These are phyloP conservation scores for Berberis thunbergii DNA, from an alignment of 164 flowering plant species.

Conservation along the genomic window DNA sequence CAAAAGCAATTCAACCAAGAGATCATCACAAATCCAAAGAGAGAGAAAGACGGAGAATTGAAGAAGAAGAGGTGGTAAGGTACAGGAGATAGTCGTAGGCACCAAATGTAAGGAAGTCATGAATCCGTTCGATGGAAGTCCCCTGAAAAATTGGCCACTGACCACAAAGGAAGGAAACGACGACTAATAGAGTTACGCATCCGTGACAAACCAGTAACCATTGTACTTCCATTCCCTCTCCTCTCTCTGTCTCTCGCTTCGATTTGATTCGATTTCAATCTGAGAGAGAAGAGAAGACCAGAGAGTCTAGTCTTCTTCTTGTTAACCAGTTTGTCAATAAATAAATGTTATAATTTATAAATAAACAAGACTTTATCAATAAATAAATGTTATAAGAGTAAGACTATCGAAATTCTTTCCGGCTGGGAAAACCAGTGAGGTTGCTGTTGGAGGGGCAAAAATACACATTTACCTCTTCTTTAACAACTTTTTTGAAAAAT, in stretches of 20 bases:
- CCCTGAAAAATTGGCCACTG: slow-evolving; percentile 87
- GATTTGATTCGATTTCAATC: too few relatives aligned
- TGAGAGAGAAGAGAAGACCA: too few relatives aligned
- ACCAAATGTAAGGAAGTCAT: slow-evolving; percentile 70
- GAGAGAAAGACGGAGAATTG: neutral
- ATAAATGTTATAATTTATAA: too few relatives aligned
- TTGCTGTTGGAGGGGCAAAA: too few relatives aligned
- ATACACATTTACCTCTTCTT: too few relatives aligned
- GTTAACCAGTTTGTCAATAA: too few relatives aligned
- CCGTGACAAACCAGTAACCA: slow-evolving; percentile 79
- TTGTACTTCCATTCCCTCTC: slow-evolving; percentile 40
- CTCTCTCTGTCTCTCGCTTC: neutral
- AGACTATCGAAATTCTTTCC: too few relatives aligned
- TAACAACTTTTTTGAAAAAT: too few relatives aligned
- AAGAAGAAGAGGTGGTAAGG: neutral
- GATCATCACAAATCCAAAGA: neutral
- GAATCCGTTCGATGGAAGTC: slow-evolving; percentile 62
- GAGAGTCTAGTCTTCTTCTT: too few relatives aligned
- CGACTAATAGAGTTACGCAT: slow-evolving; percentile 41
- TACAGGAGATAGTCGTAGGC: slow-evolving; percentile 78
- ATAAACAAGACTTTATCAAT: too few relatives aligned
- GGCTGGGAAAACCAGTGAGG: too few relatives aligned
- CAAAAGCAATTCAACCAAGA: slow-evolving; percentile 3
- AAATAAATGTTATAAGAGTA: too few relatives aligned
- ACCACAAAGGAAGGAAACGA: slow-evolving; percentile 78